These are phyloP conservation scores for Beta macrorhiza DNA, from an alignment of 179 eudicot species.

Conservation along the genomic window DNA sequence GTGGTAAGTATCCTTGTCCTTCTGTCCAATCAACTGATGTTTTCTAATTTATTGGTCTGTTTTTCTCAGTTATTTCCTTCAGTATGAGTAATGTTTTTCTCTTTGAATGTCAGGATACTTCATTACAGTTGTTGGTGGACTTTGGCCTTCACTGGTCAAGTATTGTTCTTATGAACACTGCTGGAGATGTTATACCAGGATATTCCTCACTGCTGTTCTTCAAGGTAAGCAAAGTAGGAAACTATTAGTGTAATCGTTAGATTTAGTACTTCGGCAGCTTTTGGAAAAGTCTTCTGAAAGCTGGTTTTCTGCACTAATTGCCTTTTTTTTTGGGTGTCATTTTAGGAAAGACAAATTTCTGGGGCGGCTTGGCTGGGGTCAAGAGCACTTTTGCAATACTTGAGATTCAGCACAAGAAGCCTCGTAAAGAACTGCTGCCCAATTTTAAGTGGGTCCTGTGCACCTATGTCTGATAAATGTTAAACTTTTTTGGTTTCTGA, in stretches of 20 bases:
- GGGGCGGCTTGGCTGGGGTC: constrained; percentile 80
- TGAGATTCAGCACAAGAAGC: constrained; percentile 59
- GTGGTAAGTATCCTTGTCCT: constrained; percentile 51
- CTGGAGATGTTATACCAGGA: constrained; percentile 70
- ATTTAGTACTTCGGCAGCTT: background rate
- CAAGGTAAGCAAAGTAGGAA: constrained; percentile 40
- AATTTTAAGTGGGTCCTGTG: constrained; percentile 43
- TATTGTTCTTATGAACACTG: constrained; percentile 74
- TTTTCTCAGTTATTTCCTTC: background rate
- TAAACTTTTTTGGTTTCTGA: background rate
- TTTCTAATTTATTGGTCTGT: background rate
- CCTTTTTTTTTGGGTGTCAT: background rate
- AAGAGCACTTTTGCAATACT: constrained; percentile 59
- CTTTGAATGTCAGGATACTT: constrained; percentile 61
- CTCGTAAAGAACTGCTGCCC: constrained; percentile 76
- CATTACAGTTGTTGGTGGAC: constrained; percentile 73
- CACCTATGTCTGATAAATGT: constrained; percentile 13
- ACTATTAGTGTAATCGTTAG: background rate
- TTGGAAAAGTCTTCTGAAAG: background rate
- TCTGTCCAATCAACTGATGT: background rate
- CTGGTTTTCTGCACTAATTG: background rate
- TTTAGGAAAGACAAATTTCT: constrained; percentile 70
- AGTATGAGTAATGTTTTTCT: background rate
- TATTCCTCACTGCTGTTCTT: constrained; percentile 51
- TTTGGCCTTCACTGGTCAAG: constrained; percentile 79